Percentiles rank a stretch among this genome's conserved stretches.
These are phyloP conservation scores for Cladosporium sp. DNA, from an alignment of 2,329 filamentous ascomycete species.

Conservation along the genomic window DNA sequence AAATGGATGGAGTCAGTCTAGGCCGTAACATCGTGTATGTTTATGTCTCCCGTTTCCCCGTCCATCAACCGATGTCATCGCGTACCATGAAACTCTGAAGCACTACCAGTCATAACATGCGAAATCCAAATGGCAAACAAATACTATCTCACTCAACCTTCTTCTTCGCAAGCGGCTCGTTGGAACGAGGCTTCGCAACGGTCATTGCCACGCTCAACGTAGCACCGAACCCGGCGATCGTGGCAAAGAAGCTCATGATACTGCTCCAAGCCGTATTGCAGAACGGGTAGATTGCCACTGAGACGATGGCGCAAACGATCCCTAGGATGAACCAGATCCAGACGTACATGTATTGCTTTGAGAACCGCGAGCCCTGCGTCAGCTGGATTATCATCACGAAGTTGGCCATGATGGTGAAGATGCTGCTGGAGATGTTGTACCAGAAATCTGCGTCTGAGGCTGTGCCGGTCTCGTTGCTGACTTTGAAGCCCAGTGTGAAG, in stretches of 20 bases:
- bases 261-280: conserved; percentile 10
- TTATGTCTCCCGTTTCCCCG: no score
- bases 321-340: not conserved
- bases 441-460: conserved; percentile 1
- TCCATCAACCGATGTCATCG: no score
- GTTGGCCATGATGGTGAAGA: conserved; percentile 7
- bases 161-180: not conserved
- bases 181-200: not conserved
- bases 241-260: not conserved
- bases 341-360: not conserved
- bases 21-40: no score
- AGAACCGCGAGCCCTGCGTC: not conserved
- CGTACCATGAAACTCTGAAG: no score
- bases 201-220: conserved; percentile 10
- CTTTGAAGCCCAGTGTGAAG: not conserved
- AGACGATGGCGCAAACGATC: not conserved
- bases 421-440: conserved; percentile 11
- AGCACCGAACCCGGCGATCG: conserved; percentile 11
- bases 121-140: no score
- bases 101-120: no score
- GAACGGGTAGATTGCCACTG: not conserved
- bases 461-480: not conserved
- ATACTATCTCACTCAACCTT: not conserved
- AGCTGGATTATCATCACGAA: not conserved
- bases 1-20: no score